Evolutionary conservation across 1,284 basidiomycete genomes (phyloP).

Genomic region (Ustilago shanxiensis): DNA sequence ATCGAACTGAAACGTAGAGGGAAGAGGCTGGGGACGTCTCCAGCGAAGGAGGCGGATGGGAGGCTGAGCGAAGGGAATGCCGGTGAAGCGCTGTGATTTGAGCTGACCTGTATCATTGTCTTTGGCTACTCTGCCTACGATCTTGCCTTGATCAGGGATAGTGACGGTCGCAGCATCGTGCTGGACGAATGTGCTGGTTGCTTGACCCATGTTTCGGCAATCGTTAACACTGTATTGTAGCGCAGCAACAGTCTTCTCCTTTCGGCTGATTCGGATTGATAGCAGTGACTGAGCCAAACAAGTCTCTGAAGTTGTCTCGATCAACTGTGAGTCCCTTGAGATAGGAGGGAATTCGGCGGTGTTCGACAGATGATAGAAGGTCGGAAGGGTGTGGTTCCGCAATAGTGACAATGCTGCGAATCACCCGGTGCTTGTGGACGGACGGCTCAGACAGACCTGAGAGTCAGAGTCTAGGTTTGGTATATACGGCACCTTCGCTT

Average conservation of each 20-base stretch:
- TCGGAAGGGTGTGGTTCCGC: neutral
- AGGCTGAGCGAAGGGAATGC: constrained; percentile 51
- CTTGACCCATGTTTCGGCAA: constrained; percentile 48
- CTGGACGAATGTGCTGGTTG: constrained; percentile 27
- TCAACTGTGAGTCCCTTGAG: too few species aligned
- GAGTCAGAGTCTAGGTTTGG: neutral
- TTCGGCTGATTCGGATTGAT: too few species aligned
- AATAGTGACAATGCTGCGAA: neutral
- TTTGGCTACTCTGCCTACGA: constrained; percentile 23
- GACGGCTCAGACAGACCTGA: neutral
- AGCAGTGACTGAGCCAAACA: too few species aligned
- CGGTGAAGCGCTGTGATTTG: constrained; percentile 44
- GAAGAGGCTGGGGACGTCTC: constrained; percentile 37
- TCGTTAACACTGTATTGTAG: too few species aligned
- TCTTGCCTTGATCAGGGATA: constrained; percentile 30
- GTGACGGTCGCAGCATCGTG: constrained; percentile 24
- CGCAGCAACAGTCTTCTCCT: neutral
- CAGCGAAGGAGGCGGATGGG: constrained; percentile 45
- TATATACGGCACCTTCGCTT: too few species aligned
- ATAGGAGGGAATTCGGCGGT: too few species aligned
- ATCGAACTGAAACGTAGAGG: constrained; percentile 29
- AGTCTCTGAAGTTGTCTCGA: too few species aligned
- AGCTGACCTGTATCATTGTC: constrained; percentile 23
- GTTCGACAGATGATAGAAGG: neutral
- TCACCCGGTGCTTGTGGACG: neutral